phyloP scores from a whole-genome alignment of 2,329 filamentous ascomycete genomes.

The Colletotrichum aenigma region DNA sequence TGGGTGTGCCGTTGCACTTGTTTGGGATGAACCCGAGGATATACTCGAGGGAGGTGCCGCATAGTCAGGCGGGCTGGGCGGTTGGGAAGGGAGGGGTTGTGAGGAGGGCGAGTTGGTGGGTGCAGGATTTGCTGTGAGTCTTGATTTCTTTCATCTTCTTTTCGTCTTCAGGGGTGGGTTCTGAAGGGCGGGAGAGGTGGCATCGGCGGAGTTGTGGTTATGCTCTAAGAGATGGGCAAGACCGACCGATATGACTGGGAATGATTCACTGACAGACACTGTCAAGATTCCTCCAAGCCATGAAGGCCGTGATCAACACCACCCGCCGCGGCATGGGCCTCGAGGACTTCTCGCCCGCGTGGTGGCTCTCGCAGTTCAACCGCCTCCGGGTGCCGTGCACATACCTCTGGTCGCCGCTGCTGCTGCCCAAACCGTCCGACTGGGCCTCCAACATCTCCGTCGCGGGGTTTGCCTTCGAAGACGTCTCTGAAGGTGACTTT shows the following conservation, averaged over 20 bases:
- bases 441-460: constrained; percentile 59
- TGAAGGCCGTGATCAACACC: constrained; percentile 43
- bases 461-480: constrained; percentile 59
- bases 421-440: constrained; percentile 58
- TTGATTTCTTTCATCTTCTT: background rate
- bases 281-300: constrained; percentile 1
- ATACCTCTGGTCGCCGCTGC: constrained; percentile 44
- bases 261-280: background rate
- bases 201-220: background rate
- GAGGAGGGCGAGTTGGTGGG: constrained; percentile 5
- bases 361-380: constrained; percentile 52
- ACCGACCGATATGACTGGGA: accelerated
- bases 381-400: constrained; percentile 52
- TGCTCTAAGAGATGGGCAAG: background rate
- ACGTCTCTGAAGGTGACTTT: constrained; percentile 45
- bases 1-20: constrained; percentile 65
- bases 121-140: constrained; percentile 10
- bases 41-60: constrained; percentile 8
- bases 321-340: constrained; percentile 47
- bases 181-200: background rate
- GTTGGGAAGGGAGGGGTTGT: background rate
- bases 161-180: background rate
- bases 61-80: constrained; percentile 11
- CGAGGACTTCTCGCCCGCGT: constrained; percentile 50
- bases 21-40: constrained; percentile 63